Evolutionary conservation across 441 rosid species (phyloP), one percentile per base, ranked within the genome.

Genomic region (Erysimum cheiri): DNA sequence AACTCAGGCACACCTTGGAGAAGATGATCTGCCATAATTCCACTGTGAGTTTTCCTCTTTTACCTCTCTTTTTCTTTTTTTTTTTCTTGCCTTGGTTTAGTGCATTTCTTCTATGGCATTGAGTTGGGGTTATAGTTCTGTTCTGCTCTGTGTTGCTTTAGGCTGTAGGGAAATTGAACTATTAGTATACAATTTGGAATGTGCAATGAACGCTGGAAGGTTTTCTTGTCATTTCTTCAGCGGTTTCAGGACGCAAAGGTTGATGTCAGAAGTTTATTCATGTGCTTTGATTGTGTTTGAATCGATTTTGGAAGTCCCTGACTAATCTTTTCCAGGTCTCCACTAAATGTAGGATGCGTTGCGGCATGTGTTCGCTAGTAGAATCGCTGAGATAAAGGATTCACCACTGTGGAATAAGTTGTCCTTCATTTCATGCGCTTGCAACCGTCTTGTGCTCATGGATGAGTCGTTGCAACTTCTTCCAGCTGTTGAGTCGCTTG

Each of bases 391-490:
- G 69, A 91, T 92, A 59, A 88, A 84, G 87, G 88, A 87, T 66
- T 88, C 92, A 9, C 90, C 92, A 1, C 95, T 80, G 70, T 95
- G 99, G 99, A 88, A 85, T 22, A 86, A 88, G 60, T 73, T 95
- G 80, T 82, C 88, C 31, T 95, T 89, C 69, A 89, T 95, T 65
- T 95, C 99, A 0, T 91, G 95, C 69, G 90, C 98, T 2, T 86
- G 92, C 69, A 95, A 95, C 77, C 83, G 89, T 59, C 79, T 95
- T 84, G 73, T 95, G 79, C 72, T 95, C 80, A 95, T 95, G 99
- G 99, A 95, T 62, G 99, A 92, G 80, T 92, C 98, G 7, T 78
- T 95, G 85, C 98, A 91, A 61, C 99, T 95, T 79, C 97, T 95
- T 78, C 96, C 99, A 58, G 87, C 85, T 53, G 96, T 95, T 64